These are phyloP conservation scores for Fusarium avenaceum DNA, from an alignment of 2,329 filamentous ascomycete species.

Conservation along the genomic window DNA sequence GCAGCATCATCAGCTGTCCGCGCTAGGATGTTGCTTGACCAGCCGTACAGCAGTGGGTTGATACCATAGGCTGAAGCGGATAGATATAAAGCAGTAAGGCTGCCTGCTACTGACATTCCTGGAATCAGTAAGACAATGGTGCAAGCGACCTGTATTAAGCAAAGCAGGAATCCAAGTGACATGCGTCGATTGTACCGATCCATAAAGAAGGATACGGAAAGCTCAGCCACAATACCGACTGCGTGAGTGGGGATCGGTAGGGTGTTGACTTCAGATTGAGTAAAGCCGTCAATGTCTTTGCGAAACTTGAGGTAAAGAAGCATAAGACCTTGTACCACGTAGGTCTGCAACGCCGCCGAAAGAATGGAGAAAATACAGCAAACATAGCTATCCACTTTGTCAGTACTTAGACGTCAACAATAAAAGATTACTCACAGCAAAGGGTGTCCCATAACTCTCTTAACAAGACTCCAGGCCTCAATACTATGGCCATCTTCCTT, in stretches of 20 bases:
- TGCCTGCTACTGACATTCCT: slow-evolving; percentile 36
- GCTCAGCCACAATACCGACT: slow-evolving; percentile 44
- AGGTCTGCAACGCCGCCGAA: slow-evolving; percentile 38
- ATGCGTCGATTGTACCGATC: slow-evolving; percentile 33
- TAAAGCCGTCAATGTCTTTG: slow-evolving; percentile 36
- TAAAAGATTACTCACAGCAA: slow-evolving; percentile 41
- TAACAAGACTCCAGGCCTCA: slow-evolving; percentile 47
- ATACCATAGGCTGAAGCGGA: slow-evolving; percentile 45
- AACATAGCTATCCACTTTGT: slow-evolving; percentile 1
- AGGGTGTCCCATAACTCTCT: slow-evolving; percentile 49
- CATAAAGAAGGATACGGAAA: slow-evolving; percentile 38
- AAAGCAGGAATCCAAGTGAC: slow-evolving; percentile 26
- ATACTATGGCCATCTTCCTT: slow-evolving; percentile 54
- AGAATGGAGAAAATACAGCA: slow-evolving; percentile 52
- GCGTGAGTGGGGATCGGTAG: slow-evolving; percentile 46
- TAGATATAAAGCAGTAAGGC: slow-evolving; percentile 39
- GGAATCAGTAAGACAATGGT: slow-evolving; percentile 40
- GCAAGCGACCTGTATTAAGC: slow-evolving; percentile 34
- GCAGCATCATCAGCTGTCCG: slow-evolving; percentile 55
- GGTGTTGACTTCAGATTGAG: slow-evolving; percentile 47
- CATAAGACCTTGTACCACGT: slow-evolving; percentile 45
- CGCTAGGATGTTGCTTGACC: slow-evolving; percentile 45
- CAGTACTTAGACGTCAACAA: accelerated
- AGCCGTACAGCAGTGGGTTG: slow-evolving; percentile 45
- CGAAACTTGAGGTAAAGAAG: slow-evolving; percentile 46